phyloP scores from a whole-genome alignment of 129 eudicot genomes.

The Dittrichia graveolens region DNA sequence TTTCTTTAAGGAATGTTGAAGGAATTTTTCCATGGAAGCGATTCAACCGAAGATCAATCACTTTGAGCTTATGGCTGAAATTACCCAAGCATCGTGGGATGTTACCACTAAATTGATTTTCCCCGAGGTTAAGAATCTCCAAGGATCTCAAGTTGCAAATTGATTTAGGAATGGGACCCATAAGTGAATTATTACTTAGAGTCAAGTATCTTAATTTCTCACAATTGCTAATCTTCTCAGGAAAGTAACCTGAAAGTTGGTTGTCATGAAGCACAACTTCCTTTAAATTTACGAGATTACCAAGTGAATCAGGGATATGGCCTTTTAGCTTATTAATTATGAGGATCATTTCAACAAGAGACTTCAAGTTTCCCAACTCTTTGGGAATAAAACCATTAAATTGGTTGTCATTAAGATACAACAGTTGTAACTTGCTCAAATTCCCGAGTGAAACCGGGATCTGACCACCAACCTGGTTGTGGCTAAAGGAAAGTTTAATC shows the following conservation, averaged over 20 bases:
- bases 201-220: conserved; percentile 19
- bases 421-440: conserved; percentile 26
- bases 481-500: conserved; percentile 29
- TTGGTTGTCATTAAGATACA: conserved; percentile 36
- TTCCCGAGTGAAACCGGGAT: conserved; percentile 31
- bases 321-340: conserved; percentile 24
- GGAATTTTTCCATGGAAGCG: conserved; percentile 31
- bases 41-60: conserved; percentile 31
- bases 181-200: conserved; percentile 24
- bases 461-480: conserved; percentile 26
- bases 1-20: conserved; percentile 1
- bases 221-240: conserved; percentile 29
- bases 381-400: conserved; percentile 32
- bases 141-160: conserved; percentile 33
- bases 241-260: conserved; percentile 29
- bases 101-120: conserved; percentile 30
- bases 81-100: conserved; percentile 37
- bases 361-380: conserved; percentile 34
- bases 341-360: conserved; percentile 27
- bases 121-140: conserved; percentile 30
- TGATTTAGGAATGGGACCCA: conserved; percentile 28
- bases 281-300: conserved; percentile 32
- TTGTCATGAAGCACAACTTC: conserved; percentile 36
- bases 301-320: conserved; percentile 32
- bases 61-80: conserved; percentile 24